Conservation (phyloP, 2,329 filamentous ascomycete species). For the Fusarium longipes region DNA sequence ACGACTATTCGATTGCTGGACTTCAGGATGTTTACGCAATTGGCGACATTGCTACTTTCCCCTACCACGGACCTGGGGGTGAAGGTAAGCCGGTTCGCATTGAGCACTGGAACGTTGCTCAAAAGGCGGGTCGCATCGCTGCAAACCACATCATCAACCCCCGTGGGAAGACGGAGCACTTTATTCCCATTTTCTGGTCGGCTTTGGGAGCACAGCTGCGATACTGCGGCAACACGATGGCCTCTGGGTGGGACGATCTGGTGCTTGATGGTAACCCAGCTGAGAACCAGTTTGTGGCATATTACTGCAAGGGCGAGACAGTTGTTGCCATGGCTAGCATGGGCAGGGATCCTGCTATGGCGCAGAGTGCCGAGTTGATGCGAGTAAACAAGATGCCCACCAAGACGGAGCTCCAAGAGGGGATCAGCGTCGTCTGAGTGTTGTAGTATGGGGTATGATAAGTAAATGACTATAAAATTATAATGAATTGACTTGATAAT, state of each 20-base stretch:
- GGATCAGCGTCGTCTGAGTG: slow-evolving; percentile 61
- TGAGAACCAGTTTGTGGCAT: slow-evolving; percentile 86
- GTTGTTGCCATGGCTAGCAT: slow-evolving; percentile 93
- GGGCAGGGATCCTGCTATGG: slow-evolving; percentile 88
- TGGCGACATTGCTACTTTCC: slow-evolving; percentile 94
- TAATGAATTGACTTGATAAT: neutral
- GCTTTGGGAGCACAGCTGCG: slow-evolving; percentile 88
- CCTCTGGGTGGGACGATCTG: slow-evolving; percentile 84
- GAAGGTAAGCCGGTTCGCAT: slow-evolving; percentile 80
- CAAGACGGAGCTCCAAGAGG: slow-evolving; percentile 79
- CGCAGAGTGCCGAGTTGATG: slow-evolving; percentile 87
- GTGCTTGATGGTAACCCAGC: slow-evolving; percentile 81
- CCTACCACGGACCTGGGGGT: slow-evolving; percentile 90
- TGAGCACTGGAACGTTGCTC: slow-evolving; percentile 98
- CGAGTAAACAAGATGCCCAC: slow-evolving; percentile 81
- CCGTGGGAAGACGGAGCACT: slow-evolving; percentile 70
- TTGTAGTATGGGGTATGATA: neutral
- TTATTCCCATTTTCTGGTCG: slow-evolving; percentile 97
- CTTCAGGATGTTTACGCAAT: slow-evolving; percentile 89
- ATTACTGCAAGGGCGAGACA: slow-evolving; percentile 86
- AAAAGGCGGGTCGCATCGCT: slow-evolving; percentile 86
- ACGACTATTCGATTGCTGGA: slow-evolving; percentile 80
- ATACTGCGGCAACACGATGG: slow-evolving; percentile 86
- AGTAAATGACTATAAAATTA: neutral
- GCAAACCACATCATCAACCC: slow-evolving; percentile 81